A percentile compares a stretch with the other conserved stretches of the same genome.
Evolutionary conservation across 2,329 filamentous ascomycete species (phyloP).

Genomic region (Penicillium brevicompactum): DNA sequence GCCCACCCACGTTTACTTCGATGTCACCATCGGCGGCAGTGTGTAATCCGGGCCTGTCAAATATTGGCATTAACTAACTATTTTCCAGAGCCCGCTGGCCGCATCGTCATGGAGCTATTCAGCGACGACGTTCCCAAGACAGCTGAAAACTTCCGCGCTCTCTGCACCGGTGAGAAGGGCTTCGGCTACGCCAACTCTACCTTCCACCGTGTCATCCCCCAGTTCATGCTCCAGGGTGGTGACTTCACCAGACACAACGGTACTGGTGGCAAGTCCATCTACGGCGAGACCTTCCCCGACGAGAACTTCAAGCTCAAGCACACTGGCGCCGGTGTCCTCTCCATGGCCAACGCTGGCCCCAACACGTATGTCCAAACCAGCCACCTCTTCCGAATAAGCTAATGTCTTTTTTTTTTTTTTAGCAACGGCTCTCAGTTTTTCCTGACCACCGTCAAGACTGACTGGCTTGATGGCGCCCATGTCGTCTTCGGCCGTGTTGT

Average conservation of each 20-base stretch:
- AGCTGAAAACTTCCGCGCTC: slow-evolving; percentile 74
- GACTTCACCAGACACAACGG: slow-evolving; percentile 90
- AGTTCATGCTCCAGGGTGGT: slow-evolving; percentile 92
- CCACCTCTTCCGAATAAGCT: neutral
- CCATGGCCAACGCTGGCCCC: slow-evolving; percentile 88
- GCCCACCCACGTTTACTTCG: neutral
- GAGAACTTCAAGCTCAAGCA: slow-evolving; percentile 82
- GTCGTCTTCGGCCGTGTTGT: slow-evolving; percentile 65
- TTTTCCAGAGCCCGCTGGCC: slow-evolving; percentile 49
- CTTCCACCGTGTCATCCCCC: slow-evolving; percentile 87
- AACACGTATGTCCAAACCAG: slow-evolving; percentile 61
- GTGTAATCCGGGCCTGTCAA: neutral
- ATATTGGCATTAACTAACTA: neutral
- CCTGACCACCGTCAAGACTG: slow-evolving; percentile 63
- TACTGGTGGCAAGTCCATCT: slow-evolving; percentile 75
- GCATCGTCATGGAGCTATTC: slow-evolving; percentile 85
- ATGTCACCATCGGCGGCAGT: neutral
- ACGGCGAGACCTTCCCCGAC: slow-evolving; percentile 85
- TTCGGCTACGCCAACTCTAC: slow-evolving; percentile 77
- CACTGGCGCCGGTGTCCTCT: slow-evolving; percentile 71
- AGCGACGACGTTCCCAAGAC: slow-evolving; percentile 84
- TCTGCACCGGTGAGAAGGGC: slow-evolving; percentile 78
- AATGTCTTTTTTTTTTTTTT: slow-evolving; percentile 5
- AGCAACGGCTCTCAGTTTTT: slow-evolving; percentile 69
- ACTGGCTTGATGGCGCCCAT: slow-evolving; percentile 65